phyloP scores from a whole-genome alignment of 768 basidiomycete genomes.

The Suillus variegatus region DNA sequence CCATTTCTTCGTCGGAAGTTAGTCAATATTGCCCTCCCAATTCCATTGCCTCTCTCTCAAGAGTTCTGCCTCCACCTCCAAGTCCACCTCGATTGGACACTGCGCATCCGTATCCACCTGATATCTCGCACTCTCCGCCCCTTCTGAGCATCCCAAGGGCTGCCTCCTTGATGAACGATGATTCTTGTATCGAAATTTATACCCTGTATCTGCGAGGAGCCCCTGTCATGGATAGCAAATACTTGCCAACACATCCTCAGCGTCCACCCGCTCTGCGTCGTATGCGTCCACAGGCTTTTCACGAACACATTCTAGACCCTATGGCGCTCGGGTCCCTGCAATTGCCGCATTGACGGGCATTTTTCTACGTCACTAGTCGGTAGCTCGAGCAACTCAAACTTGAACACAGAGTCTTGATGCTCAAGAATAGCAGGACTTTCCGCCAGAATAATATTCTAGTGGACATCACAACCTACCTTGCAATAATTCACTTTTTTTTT shows the following conservation, averaged over 20 bases:
- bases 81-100: neutral
- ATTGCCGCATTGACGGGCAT: conserved; percentile 23
- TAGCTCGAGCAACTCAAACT: conserved; percentile 33
- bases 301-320: neutral
- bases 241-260: conserved; percentile 10
- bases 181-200: conserved; percentile 4
- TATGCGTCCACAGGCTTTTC: neutral
- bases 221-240: conserved; percentile 10
- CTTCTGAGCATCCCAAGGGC: conserved; percentile 5
- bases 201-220: conserved; percentile 5
- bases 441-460: conserved; percentile 4
- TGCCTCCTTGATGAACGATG: conserved; percentile 1
- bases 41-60: neutral
- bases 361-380: conserved; percentile 87
- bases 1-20: conserved; percentile 8
- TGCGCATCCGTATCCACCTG: neutral
- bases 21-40: conserved; percentile 7
- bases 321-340: neutral
- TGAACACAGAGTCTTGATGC: conserved; percentile 8
- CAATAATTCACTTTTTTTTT: neutral
- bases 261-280: conserved; percentile 1
- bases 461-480: neutral
- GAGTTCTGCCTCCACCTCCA: neutral
- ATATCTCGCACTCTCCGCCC: neutral
- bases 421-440: conserved; percentile 7